Conservation (phyloP, 192 early-diverging fungal genomes). For the Neocallimastix lanati region DNA sequence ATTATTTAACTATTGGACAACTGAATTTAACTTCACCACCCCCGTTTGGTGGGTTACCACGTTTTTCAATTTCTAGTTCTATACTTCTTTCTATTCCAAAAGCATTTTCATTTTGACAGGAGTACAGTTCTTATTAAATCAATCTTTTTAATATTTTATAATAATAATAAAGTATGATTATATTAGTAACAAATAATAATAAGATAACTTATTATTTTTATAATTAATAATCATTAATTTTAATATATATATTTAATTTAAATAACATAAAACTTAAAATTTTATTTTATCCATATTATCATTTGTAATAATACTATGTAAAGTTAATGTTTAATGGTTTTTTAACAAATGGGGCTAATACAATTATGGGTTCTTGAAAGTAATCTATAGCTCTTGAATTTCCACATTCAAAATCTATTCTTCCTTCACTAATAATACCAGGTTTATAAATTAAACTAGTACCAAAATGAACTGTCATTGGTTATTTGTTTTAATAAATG, state of each 20-base stretch:
- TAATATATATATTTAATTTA: too few species aligned
- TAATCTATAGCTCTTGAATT: conserved; percentile 75
- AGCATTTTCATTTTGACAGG: conserved; percentile 57
- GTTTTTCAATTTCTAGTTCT: conserved; percentile 72
- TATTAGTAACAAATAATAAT: too few species aligned
- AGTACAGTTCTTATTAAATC: conserved; percentile 81
- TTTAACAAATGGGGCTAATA: conserved; percentile 85
- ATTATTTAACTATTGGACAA: conserved; percentile 54
- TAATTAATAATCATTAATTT: too few species aligned
- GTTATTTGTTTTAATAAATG: conserved; percentile 81
- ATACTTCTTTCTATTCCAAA: conserved; percentile 74
- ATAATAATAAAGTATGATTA: too few species aligned
- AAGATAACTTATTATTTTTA: too few species aligned
- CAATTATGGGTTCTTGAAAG: conserved; percentile 79
- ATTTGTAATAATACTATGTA: conserved; percentile 84
- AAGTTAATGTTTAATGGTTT: conserved; percentile 55
- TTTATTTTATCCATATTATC: conserved; percentile 78
- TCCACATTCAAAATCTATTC: conserved; percentile 71
- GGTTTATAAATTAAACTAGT: conserved; percentile 71
- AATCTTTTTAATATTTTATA: conserved; percentile 26
- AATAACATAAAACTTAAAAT: too few species aligned
- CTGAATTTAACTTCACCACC: conserved; percentile 80
- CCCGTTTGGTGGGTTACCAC: conserved; percentile 78
- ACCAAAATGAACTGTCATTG: conserved; percentile 77
- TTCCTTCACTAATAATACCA: conserved; percentile 77